Base-by-base conservation (phyloP, 2,329 filamentous ascomycete genomes). In the Nemania abortiva region DNA sequence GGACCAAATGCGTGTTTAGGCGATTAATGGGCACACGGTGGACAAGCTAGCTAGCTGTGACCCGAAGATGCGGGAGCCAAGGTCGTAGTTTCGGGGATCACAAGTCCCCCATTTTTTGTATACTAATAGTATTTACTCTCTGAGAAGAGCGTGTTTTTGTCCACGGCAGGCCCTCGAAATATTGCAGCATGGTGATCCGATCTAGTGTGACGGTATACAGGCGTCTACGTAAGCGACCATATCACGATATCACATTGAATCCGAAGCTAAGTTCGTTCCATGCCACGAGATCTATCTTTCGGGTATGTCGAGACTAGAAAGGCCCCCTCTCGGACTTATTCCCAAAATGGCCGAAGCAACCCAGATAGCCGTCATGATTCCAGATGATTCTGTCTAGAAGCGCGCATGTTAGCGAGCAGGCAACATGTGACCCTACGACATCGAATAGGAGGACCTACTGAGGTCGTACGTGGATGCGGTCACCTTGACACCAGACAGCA, bases 281-380 rank as follows among this genome's bases (percentile, higher is more conserved):
- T 52, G 9, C 42, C 59, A 62, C 63, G 27, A 54, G 20, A 34
- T 63, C 18, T 2, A n/a, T 27, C 55, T 63, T 53, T 59, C 39
- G 29, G 13, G 39, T 59, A 49, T 42, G 24, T 31, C 24, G 13
- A 52, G 39, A 56, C 58, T 73, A 75, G 47, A 77, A 76, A 22
- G 76, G 75, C 2, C 75, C 76, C 20, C 58, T 74, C 63, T 75
- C 70, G 34, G 79, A 78, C 73, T 78, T 79, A 74, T 81, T 82
- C n/a, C 81, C 82, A 11, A 76, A 60, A 37, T 77, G 75, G 42
- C 74, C 74, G 68, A 79, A 83, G 74, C 82, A 84, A 18, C 79
- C 80, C 57, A 82, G 70, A n/a, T 70, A 70, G 5, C 82, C 82
- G 50, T 83, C 73, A 7, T 75, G 74, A 63, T 83, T 80, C 72